Evolutionary conservation across 495 filamentous ascomycete species (phyloP), one percentile per base, ranked within the genome.

Genomic region (Cercophora newfieldiana): DNA sequence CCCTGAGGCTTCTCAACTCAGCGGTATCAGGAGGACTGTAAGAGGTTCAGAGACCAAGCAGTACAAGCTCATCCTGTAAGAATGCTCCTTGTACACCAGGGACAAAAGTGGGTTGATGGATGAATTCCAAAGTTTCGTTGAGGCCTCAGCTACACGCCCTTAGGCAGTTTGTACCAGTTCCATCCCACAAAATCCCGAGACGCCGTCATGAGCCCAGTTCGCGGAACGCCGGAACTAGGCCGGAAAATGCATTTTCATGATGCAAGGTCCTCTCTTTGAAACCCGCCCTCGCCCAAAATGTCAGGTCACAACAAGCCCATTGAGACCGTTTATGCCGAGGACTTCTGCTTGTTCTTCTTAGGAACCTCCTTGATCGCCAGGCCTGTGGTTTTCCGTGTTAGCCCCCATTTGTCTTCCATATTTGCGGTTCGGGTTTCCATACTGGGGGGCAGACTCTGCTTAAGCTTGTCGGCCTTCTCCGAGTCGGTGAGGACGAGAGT

Each of bases 381-480:
- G 77, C 72, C 81, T 83, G 59, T 56, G 16, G 37, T 44, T 33
- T 19, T 22, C n/a, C 25, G 49, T 65, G 66, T 74, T 57, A 69
- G 72, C 48, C 30, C 8, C 7, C 54, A n/a, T 61, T 50, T 7
- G 2, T 4, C 7, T 64, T 24, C 49, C 16, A 48, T 16, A 18
- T 28, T 18, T 18, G 28, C n/a, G 2, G 31, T 29, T 29, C 24
- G 64, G 67, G 54, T 44, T 83, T 57, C 29, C 90, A 75, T 90
- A 98, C 95, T 87, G 75, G 95, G 96, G 68, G 95, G 96, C 64
- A 99, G 85, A 81, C 88, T 92, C 89, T 98, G 94, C 91, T 97
- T 98, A 69, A 99, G 89, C 91, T 99, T 99, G 85, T 98, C 95
- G 79, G 94, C 95, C 91, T 97, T 98, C 73, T 97, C 95, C 74